Evolutionary conservation across 2,329 filamentous ascomycete species (phyloP).

Genomic region (Aspergillus hortae): DNA sequence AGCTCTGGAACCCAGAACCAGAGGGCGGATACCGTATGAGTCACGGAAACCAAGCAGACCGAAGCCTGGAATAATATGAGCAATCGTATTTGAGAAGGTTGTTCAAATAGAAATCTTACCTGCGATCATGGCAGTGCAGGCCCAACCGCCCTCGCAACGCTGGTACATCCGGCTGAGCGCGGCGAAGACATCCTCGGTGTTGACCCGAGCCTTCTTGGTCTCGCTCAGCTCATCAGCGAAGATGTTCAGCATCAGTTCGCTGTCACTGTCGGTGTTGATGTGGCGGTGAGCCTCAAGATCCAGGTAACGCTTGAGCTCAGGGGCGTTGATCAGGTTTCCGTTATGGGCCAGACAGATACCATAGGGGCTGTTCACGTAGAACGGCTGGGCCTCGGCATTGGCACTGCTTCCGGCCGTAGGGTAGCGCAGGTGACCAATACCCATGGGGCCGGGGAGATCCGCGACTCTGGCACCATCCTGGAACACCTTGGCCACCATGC

Average conservation of each 20-base stretch:
- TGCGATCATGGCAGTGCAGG: slow-evolving; percentile 77
- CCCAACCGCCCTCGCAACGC: slow-evolving; percentile 70
- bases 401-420: slow-evolving; percentile 81
- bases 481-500: slow-evolving; percentile 82
- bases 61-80: slow-evolving; percentile 51
- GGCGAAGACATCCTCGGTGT: slow-evolving; percentile 71
- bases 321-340: slow-evolving; percentile 81
- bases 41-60: slow-evolving; percentile 79
- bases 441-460: slow-evolving; percentile 81
- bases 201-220: slow-evolving; percentile 76
- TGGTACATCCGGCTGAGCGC: slow-evolving; percentile 69
- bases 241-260: slow-evolving; percentile 82
- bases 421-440: slow-evolving; percentile 80
- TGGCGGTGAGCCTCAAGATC: slow-evolving; percentile 78
- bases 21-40: slow-evolving; percentile 75
- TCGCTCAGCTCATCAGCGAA: slow-evolving; percentile 79
- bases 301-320: slow-evolving; percentile 65
- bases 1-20: slow-evolving; percentile 71
- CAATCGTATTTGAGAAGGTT: neutral
- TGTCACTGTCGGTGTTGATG: slow-evolving; percentile 87
- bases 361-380: slow-evolving; percentile 85
- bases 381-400: slow-evolving; percentile 85
- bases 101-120: slow-evolving; percentile 43
- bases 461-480: slow-evolving; percentile 69
- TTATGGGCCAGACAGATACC: slow-evolving; percentile 81